These are phyloP conservation scores for Stenocarpella maydis DNA, from an alignment of 2,329 filamentous ascomycete species.

Conservation along the genomic window DNA sequence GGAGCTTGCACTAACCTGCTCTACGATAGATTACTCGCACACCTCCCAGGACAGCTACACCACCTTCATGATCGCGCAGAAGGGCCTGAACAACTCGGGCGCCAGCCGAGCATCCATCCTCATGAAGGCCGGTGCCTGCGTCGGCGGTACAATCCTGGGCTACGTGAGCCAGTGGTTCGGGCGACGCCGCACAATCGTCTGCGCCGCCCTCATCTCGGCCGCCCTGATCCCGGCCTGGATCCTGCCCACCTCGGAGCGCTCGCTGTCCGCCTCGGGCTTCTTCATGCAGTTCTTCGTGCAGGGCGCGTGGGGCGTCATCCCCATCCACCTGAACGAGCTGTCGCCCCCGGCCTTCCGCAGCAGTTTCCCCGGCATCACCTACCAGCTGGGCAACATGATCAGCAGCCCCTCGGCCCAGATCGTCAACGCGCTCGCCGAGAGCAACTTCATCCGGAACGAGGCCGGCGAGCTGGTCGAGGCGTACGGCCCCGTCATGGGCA, in stretches of 20 bases:
- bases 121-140: slow-evolving; percentile 80
- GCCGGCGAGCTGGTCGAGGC: slow-evolving; percentile 69
- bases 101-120: slow-evolving; percentile 80
- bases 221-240: slow-evolving; percentile 76
- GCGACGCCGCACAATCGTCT: slow-evolving; percentile 73
- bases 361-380: slow-evolving; percentile 74
- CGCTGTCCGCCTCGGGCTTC: slow-evolving; percentile 71
- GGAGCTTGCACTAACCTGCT: slow-evolving; percentile 45
- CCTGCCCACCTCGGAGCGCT: slow-evolving; percentile 65
- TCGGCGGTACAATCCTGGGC: slow-evolving; percentile 76
- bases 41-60: slow-evolving; percentile 84
- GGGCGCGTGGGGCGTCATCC: slow-evolving; percentile 73
- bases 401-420: slow-evolving; percentile 78
- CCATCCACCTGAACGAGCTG: slow-evolving; percentile 78
- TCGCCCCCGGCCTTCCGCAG: slow-evolving; percentile 75
- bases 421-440: slow-evolving; percentile 77
- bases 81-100: slow-evolving; percentile 69
- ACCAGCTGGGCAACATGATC: slow-evolving; percentile 80
- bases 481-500: slow-evolving; percentile 78
- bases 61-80: slow-evolving; percentile 79
- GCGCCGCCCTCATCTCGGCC: slow-evolving; percentile 66
- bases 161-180: slow-evolving; percentile 80
- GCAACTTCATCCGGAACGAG: slow-evolving; percentile 60
- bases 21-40: slow-evolving; percentile 74
- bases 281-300: slow-evolving; percentile 75